Evolutionary conservation across 2,329 filamentous ascomycete species (phyloP), one percentile per base, ranked within the genome.

Genomic region (Diplodia sapinea): DNA sequence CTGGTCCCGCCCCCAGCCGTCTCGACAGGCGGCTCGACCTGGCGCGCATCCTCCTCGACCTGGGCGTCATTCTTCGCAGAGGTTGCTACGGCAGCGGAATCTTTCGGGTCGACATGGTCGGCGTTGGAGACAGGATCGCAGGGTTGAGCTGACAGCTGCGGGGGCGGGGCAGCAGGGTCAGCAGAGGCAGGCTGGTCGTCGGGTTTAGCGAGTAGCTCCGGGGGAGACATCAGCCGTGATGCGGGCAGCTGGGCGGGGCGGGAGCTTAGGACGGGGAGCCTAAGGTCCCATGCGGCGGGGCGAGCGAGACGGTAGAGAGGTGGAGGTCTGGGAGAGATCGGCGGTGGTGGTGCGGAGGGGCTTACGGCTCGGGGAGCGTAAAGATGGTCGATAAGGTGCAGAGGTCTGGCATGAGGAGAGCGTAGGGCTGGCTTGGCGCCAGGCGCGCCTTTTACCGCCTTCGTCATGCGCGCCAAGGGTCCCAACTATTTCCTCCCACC

Each of bases 31-130:
- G 8, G 40, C 3, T 29, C 20, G 11, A 43, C 6, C 20, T 31
- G n/a, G 12, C 9, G 73, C 4, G 78, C 66, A 13, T 38, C 40
- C 33, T 65, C 36, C 20, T 40, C 52, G 3, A 5, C 33, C 1
- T 13, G 5, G 26, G 13, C 36, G 12, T 65, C 20, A 26, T 43
- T 38, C 26, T 51, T 12, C 23, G 31, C 63, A 55, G 50, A 20
- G 23, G 47, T 47, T 15, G 59, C 47, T 63, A 50, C 31, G 29
- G n/a, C n/a, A 8, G 7, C 6, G 31, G 13, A 9, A 15, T 51
- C 59, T 51, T 51, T 49, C 17, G 59, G 11, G 5, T 31, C 47
- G 40, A 20, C 59, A 51, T 50, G 26, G 4, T 51, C 47, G 20
- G 17, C 7, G n/a, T 51, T 63, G 17, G 26, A 49, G 33, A 20